phyloP scores from a whole-genome alignment of 1,284 basidiomycete genomes.

The Rugosomyces carneus region DNA sequence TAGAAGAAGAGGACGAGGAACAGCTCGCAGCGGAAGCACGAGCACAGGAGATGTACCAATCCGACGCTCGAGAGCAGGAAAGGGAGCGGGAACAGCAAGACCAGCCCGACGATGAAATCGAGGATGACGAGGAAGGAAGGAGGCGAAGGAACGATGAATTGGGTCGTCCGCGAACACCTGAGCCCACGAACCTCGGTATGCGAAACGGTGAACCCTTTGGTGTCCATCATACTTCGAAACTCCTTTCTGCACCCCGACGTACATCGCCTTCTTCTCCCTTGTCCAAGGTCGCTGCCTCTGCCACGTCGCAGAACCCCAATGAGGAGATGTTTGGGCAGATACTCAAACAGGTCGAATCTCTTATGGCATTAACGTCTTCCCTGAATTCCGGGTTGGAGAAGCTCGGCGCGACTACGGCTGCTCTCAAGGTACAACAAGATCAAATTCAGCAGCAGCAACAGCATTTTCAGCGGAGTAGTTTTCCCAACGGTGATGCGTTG shows the following conservation, averaged over 20 bases:
- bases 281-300: constrained; percentile 15
- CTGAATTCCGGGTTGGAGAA: constrained; percentile 42
- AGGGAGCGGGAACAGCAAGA: constrained; percentile 33
- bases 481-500: constrained; percentile 36
- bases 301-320: constrained; percentile 10
- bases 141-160: constrained; percentile 49
- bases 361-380: constrained; percentile 67
- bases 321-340: constrained; percentile 65
- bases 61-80: constrained; percentile 14
- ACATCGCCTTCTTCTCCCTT: constrained; percentile 18
- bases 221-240: constrained; percentile 13
- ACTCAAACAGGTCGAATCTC: constrained; percentile 70
- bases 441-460: constrained; percentile 16
- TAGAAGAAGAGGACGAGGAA: constrained; percentile 72
- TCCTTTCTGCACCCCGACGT: constrained; percentile 19
- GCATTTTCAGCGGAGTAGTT: constrained; percentile 8
- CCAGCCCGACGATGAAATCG: constrained; percentile 21
- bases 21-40: constrained; percentile 32
- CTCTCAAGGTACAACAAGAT: constrained; percentile 17
- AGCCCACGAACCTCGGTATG: constrained; percentile 67
- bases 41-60: constrained; percentile 10
- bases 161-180: constrained; percentile 68
- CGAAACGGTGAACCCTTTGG: constrained; percentile 35
- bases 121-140: constrained; percentile 38
- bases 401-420: constrained; percentile 25